Conservation (phyloP, 495 filamentous ascomycete genomes). For the Aspergillus asperescens region DNA sequence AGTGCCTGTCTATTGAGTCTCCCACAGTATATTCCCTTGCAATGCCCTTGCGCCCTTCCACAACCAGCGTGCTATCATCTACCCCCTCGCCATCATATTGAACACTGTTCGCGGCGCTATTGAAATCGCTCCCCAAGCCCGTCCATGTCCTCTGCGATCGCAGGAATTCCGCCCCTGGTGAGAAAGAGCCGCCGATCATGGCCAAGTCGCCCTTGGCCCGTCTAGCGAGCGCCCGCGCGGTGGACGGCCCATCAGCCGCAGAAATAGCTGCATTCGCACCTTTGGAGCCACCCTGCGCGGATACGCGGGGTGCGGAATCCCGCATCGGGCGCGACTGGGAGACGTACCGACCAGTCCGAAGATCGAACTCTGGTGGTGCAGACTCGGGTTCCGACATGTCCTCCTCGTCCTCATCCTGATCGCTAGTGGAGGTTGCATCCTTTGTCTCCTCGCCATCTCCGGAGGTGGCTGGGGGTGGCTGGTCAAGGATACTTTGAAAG, state of each 20-base stretch:
- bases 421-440: conserved; percentile 21
- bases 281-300: conserved; percentile 15
- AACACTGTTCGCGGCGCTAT: conserved; percentile 32
- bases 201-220: conserved; percentile 67
- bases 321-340: conserved; percentile 78
- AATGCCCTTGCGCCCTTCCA: conserved; percentile 83
- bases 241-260: conserved; percentile 25
- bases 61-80: conserved; percentile 50
- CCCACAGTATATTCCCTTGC: conserved; percentile 87
- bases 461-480: conserved; percentile 18
- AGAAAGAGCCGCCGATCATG: conserved; percentile 71
- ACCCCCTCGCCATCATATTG: conserved; percentile 55
- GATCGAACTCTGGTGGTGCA: conserved; percentile 83
- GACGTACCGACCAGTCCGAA: conserved; percentile 81
- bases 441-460: conserved; percentile 21
- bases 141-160: conserved; percentile 82
- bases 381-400: conserved; percentile 58
- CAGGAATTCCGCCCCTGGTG: conserved; percentile 85
- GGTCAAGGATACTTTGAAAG: conserved; percentile 55
- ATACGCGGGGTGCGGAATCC: conserved; percentile 30
- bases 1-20: conserved; percentile 40
- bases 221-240: conserved; percentile 47
- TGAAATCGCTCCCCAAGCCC: conserved; percentile 83
- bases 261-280: conserved; percentile 30
- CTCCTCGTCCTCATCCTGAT: conserved; percentile 26